phyloP scores from a whole-genome alignment of 2,329 filamentous ascomycete species.

The Cryphonectria parasitica region DNA sequence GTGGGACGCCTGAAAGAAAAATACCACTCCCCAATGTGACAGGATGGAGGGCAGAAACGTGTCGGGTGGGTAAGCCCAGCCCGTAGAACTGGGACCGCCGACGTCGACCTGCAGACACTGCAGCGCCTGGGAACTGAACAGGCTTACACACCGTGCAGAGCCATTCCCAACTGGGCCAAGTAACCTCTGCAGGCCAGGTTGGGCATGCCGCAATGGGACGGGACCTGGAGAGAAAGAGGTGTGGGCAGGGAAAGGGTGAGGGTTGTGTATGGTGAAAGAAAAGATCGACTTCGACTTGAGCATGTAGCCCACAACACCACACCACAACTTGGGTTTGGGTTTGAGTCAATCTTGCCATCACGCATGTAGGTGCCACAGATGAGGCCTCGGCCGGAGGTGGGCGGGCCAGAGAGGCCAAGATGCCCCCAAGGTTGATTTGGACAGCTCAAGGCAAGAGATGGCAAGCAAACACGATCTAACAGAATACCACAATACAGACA shows the following conservation, averaged over 20 bases:
- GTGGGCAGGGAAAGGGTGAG: background rate
- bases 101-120: conserved; percentile 15
- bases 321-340: background rate
- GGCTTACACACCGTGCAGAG: background rate
- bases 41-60: conserved; percentile 14
- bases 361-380: background rate
- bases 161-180: conserved; percentile 8
- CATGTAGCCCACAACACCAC: background rate
- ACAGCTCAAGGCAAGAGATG: no score
- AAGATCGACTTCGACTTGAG: background rate
- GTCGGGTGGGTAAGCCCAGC: conserved; percentile 17
- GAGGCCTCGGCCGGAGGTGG: background rate
- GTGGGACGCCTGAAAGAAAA: conserved; percentile 8
- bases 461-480: background rate
- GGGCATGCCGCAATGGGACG: conserved; percentile 1
- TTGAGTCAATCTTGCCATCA: background rate
- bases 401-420: background rate
- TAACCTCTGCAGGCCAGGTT: conserved; percentile 1
- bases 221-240: background rate
- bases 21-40: conserved; percentile 6
- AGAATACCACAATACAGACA: background rate
- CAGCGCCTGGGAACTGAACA: background rate
- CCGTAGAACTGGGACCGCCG: background rate
- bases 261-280: background rate
- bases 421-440: background rate